Evolutionary conservation across 228 moss, liverwort and hornwort genomes (phyloP), one percentile per base, ranked within the genome.

Genomic region (Sphagnum magellanicum): DNA sequence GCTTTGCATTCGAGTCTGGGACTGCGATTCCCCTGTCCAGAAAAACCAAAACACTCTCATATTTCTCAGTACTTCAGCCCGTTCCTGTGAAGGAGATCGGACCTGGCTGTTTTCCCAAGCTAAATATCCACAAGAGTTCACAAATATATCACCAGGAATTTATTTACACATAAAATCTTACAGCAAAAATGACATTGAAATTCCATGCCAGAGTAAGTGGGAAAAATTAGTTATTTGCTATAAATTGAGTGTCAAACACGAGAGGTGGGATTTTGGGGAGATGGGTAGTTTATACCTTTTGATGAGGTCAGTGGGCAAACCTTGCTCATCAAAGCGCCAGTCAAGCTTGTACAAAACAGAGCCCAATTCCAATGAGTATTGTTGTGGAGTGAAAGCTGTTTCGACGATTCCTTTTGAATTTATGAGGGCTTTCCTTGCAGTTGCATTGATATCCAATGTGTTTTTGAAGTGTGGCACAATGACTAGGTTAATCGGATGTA

Each of bases 1-100:
- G 81, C 1, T 83, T 79, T 8, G 83, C 71, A 5, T 68, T 63
- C 10, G 70, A 47, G 67, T 92, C 92, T 77, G 78, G 76, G 51
- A 83, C 85, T n/a, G 90, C 93, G 83, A 93, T 90, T 66, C 93
- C 93, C 71, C 93, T 93, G 83, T 61, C 59, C 17, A 63, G 67
- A 55, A 12, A 49, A 58, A 4, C 47, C 68, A 55, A 46, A 16
- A 16, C 16, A 4, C 61, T 62, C 61, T 14, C 14, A 32, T 32
- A 32, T 32, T 32, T 32, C 32, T 32, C 32, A 32, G 32, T 32
- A 32, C 32, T 32, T 3, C 2, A 32, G 32, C 32, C 32, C 32
- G 3, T 32, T 32, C 32, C 32, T 32, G 32, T 32, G 32, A 32
- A 32, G 32, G 32, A 32, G 32, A 32, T 32, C 32, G 3, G 32